phyloP scores from a whole-genome alignment of 2,329 filamentous ascomycete genomes.

The Neonectria hederae region DNA sequence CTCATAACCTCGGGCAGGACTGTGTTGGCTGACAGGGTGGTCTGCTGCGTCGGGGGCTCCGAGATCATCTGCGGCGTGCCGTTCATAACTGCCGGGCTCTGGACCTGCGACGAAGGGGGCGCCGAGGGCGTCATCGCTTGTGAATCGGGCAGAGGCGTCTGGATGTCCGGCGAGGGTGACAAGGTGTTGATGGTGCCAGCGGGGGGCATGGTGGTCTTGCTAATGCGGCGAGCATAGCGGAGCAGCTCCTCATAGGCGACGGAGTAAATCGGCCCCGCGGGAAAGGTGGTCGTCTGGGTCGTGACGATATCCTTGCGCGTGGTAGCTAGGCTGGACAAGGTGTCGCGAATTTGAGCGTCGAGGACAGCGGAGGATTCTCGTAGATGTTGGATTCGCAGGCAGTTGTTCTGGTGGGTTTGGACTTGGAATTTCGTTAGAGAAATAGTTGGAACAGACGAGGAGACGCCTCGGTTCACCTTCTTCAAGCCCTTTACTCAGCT shows the following conservation, averaged over 20 bases:
- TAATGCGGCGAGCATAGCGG: slow-evolving; percentile 80
- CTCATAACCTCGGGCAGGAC: slow-evolving; percentile 60
- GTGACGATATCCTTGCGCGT: slow-evolving; percentile 77
- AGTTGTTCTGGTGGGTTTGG: slow-evolving; percentile 78
- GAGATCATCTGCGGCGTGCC: slow-evolving; percentile 43
- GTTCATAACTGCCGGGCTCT: slow-evolving; percentile 48
- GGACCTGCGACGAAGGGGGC: slow-evolving; percentile 47
- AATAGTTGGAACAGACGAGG: not conserved
- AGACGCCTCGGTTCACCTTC: slow-evolving; percentile 58
- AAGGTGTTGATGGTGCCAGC: slow-evolving; percentile 58
- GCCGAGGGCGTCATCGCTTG: slow-evolving; percentile 46
- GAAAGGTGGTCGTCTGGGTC: slow-evolving; percentile 66
- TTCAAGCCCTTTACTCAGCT: slow-evolving; percentile 72
- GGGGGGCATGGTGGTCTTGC: slow-evolving; percentile 79
- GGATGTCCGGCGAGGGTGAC: slow-evolving; percentile 42
- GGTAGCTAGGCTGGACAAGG: slow-evolving; percentile 73
- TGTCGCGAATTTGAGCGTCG: slow-evolving; percentile 77
- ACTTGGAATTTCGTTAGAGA: slow-evolving; percentile 56
- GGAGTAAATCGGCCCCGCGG: slow-evolving; percentile 59
- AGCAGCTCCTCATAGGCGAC: slow-evolving; percentile 80
- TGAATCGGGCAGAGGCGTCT: slow-evolving; percentile 46
- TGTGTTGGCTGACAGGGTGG: slow-evolving; percentile 47
- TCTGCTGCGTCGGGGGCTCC: slow-evolving; percentile 48
- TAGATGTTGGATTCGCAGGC: slow-evolving; percentile 74
- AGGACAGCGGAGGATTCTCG: slow-evolving; percentile 71